Evolutionary conservation across 768 basidiomycete species (phyloP), one percentile per base, ranked within the genome.

Genomic region (Amanita molliuscula): DNA sequence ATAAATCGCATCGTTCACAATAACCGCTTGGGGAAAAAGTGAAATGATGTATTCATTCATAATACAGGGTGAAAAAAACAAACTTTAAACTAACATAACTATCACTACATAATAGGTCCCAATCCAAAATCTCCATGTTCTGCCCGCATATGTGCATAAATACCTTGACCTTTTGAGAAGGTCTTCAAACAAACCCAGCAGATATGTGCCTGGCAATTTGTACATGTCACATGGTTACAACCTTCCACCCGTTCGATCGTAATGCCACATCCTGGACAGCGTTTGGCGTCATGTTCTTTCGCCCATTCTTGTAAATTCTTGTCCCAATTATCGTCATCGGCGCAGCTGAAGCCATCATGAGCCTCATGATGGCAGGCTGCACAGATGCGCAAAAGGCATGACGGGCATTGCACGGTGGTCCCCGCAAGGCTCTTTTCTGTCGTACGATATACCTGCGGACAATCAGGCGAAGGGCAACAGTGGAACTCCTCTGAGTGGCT

Each of bases 191-290:
- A 91, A 20, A 78, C 78, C 88, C 88, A 90, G 52, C 88, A 91
- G 1, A 81, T 82, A 60, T 91, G 88, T 0, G 83, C 80, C 56
- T 77, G 74, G 61, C 88, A 91, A 28, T 74, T 72, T 0, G 70
- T 71, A 62, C 88, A 91, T n/a, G 77, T 81, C 73, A 91, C 79
- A 61, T 91, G 88, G 65, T 91, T 84, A 63, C 88, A 91, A 0
- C 88, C 88, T 54, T 79, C 82, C 25, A 66, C 68, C 35, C 82
- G 78, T 63, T 90, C 84, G 55, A 91, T 88, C 5, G 75, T 71
- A 6, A 75, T 73, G 48, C 75, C 75, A 67, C 88, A 91, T 0
- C 74, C 74, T 1, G 88, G 88, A 61, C 88, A 91, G 28, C 71
- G 67, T 67, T 88, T 85, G 48, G 88, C 84, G 55, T 82, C 78